Base-by-base conservation (phyloP, 306 rosid genomes). In the Potentilla sterilis region DNA sequence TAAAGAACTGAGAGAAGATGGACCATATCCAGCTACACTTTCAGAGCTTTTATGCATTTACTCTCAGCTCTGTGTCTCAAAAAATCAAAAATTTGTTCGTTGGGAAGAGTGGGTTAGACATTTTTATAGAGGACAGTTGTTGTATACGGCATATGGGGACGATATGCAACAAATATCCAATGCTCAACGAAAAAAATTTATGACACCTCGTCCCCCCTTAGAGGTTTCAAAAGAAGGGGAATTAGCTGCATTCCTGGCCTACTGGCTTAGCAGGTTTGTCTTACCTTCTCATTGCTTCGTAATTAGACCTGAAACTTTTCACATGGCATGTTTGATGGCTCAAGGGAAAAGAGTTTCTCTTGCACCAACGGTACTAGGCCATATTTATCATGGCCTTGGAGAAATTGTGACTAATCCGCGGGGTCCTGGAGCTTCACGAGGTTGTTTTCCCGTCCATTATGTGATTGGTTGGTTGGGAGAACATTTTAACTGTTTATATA, bases 1-100 rank as follows among this genome's bases (percentile, higher is more conserved):
- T 10, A 19, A 54, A 19, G 28, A 7, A 2, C 13, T 55, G 0
- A 8, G 0, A 2, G 2, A 2, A 0, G 1, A 3, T 7, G 5
- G 2, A 1, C 4, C 0, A 9, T 55, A 8, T 21, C 4, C 13
- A 0, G 1, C 11, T 11, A 55, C 34, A 7, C 3, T 55, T 21
- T 1, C 4, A 0, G 34, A 55, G 13, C 62, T 55, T 55, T 55
- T 55, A 37, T 2, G 38, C 4, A 37, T 37, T 37, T 4, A 37
- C 4, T 37, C 38, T 37, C 38, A 37, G 38, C 4, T 37, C 3
- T 37, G 38, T 4, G 4, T 4, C 38, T 37, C 4, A 2, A 2
- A 37, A 2, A 37, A 37, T 2, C 2, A 4, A 37, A 37, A 37
- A 2, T 37, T 37, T 37, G 4, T 37, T 37, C 4, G 4, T 37